Evolutionary conservation across 2,329 filamentous ascomycete genomes (phyloP), one percentile per base, ranked within the genome.

Genomic region (Huntiella bhutanensis): DNA sequence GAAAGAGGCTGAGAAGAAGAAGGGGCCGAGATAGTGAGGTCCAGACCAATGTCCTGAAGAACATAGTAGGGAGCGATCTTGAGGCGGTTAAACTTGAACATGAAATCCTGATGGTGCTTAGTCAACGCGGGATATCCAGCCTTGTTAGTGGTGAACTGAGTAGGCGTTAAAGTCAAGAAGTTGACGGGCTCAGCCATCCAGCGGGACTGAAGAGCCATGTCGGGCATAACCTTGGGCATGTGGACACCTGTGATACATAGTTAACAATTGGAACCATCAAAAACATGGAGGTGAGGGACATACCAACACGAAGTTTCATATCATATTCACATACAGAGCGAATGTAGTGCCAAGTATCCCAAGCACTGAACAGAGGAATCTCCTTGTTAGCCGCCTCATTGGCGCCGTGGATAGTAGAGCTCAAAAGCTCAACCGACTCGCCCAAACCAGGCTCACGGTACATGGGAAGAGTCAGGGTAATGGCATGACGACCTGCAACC

Each of bases 261-360:
- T 51, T 35, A 48, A 43, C 36, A n/a, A 43, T 10, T 11, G 22
- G 7, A 36, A 4, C 4, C 4, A 37, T 15, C 10, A 17, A 7
- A 4, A 28, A 33, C 2, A 10, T 10, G 13, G 3, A 7, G 2
- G 15, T 17, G 41, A 45, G 8, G 41, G 34, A 59, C 84, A 67
- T 79, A 94, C 88, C 83, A 61, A 95, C 75, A 56, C 77, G 80
- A 34, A 98, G 69, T 59, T 85, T 75, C 48, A 71, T 64, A 60
- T 80, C 80, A 62, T 98, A 96, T 63, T 79, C 81, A 71, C 86
- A 95, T 48, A 85, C 68, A 45, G 78, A 80, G 45, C 91, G 74
- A 55, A 98, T 81, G 16, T 80, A 70, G 59, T 98, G 80, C 91
- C 91, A 98, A 1, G 82, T 80, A 61, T 96, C 87, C 92, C 92